phyloP scores from a whole-genome alignment of 2,329 filamentous ascomycete genomes.

The Colletotrichum gloeosporioides region DNA sequence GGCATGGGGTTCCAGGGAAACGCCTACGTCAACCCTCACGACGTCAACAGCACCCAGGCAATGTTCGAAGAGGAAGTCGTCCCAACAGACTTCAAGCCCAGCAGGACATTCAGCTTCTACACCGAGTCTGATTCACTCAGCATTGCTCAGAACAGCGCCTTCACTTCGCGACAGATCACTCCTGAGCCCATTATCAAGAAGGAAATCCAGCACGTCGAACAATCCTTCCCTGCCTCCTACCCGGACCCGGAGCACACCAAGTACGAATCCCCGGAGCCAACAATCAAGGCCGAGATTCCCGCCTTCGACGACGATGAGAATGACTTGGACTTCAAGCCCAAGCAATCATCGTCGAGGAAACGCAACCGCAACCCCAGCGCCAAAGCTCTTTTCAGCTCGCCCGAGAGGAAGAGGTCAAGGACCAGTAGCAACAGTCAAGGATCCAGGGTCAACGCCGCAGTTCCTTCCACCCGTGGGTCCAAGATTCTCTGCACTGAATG shows the following conservation, averaged over 20 bases:
- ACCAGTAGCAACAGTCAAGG: not conserved
- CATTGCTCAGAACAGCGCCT: not conserved
- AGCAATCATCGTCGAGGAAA: conserved; percentile 2
- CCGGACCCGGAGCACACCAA: conserved; percentile 21
- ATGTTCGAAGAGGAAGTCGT: conserved; percentile 10
- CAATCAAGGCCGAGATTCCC: not conserved
- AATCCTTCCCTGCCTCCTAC: not conserved
- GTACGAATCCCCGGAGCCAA: conserved; percentile 22
- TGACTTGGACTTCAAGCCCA: conserved; percentile 15
- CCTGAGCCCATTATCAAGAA: conserved; percentile 6
- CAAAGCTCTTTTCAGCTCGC: not conserved
- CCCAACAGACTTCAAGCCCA: not conserved
- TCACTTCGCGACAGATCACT: conserved; percentile 4
- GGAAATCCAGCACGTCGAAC: not conserved
- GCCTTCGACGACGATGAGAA: not conserved
- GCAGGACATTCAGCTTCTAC: not conserved
- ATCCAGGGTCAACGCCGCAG: not conserved
- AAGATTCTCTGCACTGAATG: conserved; percentile 41
- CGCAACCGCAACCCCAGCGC: conserved; percentile 4
- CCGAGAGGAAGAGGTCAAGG: conserved; percentile 9
- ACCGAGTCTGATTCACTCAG: not conserved
- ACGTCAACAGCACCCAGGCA: conserved; percentile 16
- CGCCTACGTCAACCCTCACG: conserved; percentile 18
- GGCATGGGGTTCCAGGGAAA: not conserved
- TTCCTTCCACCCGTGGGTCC: not conserved